These are phyloP conservation scores for Cryptococcus sp. DNA, from an alignment of 1,284 basidiomycete species.

Conservation along the genomic window DNA sequence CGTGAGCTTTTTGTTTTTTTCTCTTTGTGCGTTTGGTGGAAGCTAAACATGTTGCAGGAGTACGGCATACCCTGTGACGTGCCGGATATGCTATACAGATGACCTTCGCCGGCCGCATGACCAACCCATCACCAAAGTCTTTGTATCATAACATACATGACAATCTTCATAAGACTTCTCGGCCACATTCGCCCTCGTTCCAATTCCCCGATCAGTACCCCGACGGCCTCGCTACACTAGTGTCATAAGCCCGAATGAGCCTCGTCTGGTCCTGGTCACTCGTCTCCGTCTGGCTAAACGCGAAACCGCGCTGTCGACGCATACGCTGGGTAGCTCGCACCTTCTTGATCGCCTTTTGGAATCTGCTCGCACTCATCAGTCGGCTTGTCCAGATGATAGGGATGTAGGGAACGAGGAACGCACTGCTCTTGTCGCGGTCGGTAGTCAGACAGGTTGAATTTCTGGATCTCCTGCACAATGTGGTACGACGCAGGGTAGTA, in stretches of 20 bases:
- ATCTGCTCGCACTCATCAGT: constrained; percentile 53
- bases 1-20: constrained; percentile 20
- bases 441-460: constrained; percentile 97
- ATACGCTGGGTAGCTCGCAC: constrained; percentile 92
- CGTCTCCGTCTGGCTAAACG: constrained; percentile 92
- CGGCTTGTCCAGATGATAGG: not conserved
- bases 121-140: too few species aligned
- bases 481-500: constrained; percentile 90
- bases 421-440: constrained; percentile 94
- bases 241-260: constrained; percentile 86
- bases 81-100: constrained; percentile 7
- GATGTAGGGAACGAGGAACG: constrained; percentile 43
- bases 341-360: constrained; percentile 97
- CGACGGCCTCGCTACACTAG: constrained; percentile 54
- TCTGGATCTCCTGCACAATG: constrained; percentile 93
- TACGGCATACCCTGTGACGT: constrained; percentile 40
- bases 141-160: too few species aligned
- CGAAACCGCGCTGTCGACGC: constrained; percentile 89
- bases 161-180: too few species aligned
- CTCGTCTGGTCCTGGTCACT: constrained; percentile 78
- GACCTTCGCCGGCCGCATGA: too few species aligned
- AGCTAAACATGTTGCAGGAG: constrained; percentile 13
- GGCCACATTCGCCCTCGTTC: too few species aligned
- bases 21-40: not conserved
- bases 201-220: constrained; percentile 32